These are phyloP conservation scores for Cornus kousa DNA, from an alignment of 148 eudicot genomes.

Conservation along the genomic window DNA sequence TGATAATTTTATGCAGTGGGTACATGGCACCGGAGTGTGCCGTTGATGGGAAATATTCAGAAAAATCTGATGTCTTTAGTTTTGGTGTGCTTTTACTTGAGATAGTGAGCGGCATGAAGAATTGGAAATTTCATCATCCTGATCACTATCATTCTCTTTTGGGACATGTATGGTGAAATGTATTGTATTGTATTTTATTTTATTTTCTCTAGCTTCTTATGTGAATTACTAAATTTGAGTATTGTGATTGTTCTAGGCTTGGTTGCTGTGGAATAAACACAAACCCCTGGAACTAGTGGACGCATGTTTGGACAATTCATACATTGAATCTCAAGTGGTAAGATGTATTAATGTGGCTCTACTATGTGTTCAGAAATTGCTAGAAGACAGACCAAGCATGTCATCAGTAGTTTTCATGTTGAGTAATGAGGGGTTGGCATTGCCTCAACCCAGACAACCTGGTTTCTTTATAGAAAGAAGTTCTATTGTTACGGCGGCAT, in stretches of 20 bases:
- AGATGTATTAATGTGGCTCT: background rate
- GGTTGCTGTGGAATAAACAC: background rate
- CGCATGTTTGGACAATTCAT: constrained; percentile 9
- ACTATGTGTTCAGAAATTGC: background rate
- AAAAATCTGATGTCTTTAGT: background rate
- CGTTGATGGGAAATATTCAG: background rate
- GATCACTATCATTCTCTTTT: constrained; percentile 16
- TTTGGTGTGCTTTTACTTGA: background rate
- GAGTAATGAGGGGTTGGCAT: constrained; percentile 6
- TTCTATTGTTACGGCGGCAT: background rate
- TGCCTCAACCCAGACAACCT: constrained; percentile 16
- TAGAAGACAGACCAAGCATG: background rate
- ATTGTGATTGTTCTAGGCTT: constrained; percentile 14
- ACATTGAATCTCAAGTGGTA: background rate
- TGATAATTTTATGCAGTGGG: background rate
- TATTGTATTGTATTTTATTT: too few relatives aligned
- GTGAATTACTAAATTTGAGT: background rate
- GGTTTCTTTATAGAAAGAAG: constrained; percentile 16
- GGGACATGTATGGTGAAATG: constrained; percentile 18
- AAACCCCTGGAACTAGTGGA: constrained; percentile 17
- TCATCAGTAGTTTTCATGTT: constrained; percentile 20
- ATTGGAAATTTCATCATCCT: background rate
- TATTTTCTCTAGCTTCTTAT: background rate
- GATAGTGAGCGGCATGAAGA: background rate
- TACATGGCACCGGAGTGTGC: constrained; percentile 5